Evolutionary conservation across 2,329 filamentous ascomycete species (phyloP), one percentile per base, ranked within the genome.

Genomic region (Fusarium sp.): DNA sequence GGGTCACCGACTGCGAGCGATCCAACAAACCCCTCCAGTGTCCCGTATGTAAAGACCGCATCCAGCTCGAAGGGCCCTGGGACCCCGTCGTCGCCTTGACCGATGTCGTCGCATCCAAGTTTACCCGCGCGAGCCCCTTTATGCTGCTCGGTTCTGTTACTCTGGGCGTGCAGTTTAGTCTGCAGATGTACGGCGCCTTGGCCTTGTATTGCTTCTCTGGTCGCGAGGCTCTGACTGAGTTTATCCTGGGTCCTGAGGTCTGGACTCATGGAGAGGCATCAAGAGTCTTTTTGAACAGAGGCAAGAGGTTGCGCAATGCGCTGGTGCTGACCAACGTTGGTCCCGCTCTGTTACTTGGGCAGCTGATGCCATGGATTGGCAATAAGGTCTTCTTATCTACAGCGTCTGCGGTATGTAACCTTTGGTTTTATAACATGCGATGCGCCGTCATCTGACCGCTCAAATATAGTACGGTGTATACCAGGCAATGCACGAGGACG

Each of bases 1-100:
- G 95, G 95, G 93, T 98, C 20, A 93, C 94, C n/a, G 95, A 98
- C 80, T 90, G 95, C 80, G 95, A 98, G 83, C 88, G 83, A 68
- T 83, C 89, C 80, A 81, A 87, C 81, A 90, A 91, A 64, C 91
- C 92, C 71, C 91, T 98, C 73, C 86, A 90, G 64, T 99, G 97
- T 81, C 96, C 96, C 3, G 94, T 97, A 72, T 99, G 97, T 88
- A 97, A 97, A 82, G 89, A 91, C 2, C 89, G 91, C 75, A 97
- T 98, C 78, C 86, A 89, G 62, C 87, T 98, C 32, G 89, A 92
- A 60, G 92, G 95, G 58, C 93, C 94, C 16, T 90, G 88, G 78
- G 95, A 95, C 79, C 85, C 90, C 25, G 83, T 97, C 25, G 91
- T 98, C 32, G 89, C 92, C 63, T 78, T 92, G 1, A 89, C 92